These are phyloP conservation scores for Globisporangium spiculum DNA, from an alignment of 352 stramenopile genomes.

Conservation along the genomic window DNA sequence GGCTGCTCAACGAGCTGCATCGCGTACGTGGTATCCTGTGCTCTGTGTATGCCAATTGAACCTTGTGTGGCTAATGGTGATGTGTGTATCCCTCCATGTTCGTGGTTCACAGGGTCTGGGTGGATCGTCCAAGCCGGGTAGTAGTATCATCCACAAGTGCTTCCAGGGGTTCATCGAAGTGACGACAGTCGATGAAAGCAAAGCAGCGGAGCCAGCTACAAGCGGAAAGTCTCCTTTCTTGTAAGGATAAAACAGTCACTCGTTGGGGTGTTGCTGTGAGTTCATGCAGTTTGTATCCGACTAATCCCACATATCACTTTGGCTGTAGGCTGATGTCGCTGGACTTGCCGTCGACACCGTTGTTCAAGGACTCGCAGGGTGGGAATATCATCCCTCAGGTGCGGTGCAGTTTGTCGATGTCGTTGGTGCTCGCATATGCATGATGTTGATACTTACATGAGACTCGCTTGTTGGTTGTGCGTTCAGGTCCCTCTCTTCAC, in stretches of 20 bases:
- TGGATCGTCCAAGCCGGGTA: constrained; percentile 80
- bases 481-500: constrained; percentile 94
- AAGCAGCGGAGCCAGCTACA: constrained; percentile 28
- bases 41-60: background rate
- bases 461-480: background rate
- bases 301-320: constrained; percentile 1
- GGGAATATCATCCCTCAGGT: constrained; percentile 96
- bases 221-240: constrained; percentile 63
- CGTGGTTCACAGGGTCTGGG: constrained; percentile 54
- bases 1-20: constrained; percentile 96
- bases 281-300: constrained; percentile 1
- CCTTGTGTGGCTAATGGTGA: background rate
- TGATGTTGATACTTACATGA: background rate
- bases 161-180: constrained; percentile 96
- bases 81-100: background rate
- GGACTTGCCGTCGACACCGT: constrained; percentile 96
- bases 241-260: constrained; percentile 28
- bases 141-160: constrained; percentile 94
- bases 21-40: constrained; percentile 33
- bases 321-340: constrained; percentile 91
- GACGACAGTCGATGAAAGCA: constrained; percentile 75
- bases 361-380: constrained; percentile 98
- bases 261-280: background rate
- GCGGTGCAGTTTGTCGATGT: constrained; percentile 3
- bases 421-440: background rate